Evolutionary conservation across 129 eudicot genomes (phyloP).

Genomic region (Silybum marianum): DNA sequence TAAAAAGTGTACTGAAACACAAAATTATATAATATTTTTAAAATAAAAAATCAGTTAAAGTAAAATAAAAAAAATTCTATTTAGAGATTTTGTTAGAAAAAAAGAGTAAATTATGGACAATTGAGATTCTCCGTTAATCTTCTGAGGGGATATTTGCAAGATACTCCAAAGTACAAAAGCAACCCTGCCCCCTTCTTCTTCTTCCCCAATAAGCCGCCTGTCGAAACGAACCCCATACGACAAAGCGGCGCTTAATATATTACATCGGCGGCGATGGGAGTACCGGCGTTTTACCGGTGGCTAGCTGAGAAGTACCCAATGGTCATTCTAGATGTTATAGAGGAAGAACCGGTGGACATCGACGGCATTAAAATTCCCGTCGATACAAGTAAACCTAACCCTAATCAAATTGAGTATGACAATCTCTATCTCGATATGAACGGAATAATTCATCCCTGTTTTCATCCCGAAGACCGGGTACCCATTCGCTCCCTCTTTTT

Average conservation of each 20-base stretch:
- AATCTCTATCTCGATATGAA: constrained; percentile 55
- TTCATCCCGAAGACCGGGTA: constrained; percentile 52
- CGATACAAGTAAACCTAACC: constrained; percentile 46
- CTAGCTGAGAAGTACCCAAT: constrained; percentile 51
- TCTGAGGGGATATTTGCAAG: not conserved
- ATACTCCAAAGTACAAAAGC: not conserved
- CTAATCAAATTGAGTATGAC: constrained; percentile 44
- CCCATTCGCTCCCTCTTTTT: not conserved
- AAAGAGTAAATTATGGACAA: too few relatives aligned
- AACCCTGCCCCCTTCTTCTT: constrained; percentile 11
- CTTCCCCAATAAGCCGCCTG: not conserved
- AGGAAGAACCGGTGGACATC: constrained; percentile 42
- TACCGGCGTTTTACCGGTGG: constrained; percentile 56
- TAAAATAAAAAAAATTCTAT: too few relatives aligned
- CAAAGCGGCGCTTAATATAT: constrained; percentile 21
- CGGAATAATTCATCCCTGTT: constrained; percentile 55
- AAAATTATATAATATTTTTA: too few relatives aligned
- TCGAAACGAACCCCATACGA: constrained; percentile 10
- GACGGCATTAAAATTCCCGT: constrained; percentile 39
- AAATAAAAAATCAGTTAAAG: too few relatives aligned
- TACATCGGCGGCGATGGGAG: constrained; percentile 40
- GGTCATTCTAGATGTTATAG: constrained; percentile 41
- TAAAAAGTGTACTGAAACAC: too few relatives aligned
- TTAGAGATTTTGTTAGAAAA: too few relatives aligned
- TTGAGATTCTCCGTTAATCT: not conserved